These are phyloP conservation scores for Linderina pennispora DNA, from an alignment of 192 early-diverging fungal species.

Conservation along the genomic window DNA sequence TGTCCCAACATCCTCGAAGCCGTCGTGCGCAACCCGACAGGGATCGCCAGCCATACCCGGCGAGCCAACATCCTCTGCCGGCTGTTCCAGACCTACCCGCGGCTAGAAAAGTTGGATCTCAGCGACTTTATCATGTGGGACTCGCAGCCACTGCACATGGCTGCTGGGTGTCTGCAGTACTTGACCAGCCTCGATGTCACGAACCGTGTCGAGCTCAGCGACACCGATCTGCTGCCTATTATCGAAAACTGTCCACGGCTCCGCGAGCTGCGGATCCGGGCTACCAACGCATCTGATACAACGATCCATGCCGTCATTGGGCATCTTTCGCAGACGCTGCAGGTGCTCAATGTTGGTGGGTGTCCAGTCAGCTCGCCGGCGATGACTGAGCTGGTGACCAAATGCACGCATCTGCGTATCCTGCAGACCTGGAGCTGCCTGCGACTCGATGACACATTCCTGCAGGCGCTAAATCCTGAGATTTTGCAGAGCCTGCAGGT, in stretches of 20 bases:
- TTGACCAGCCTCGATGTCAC: constrained; percentile 42
- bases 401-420: constrained; percentile 25
- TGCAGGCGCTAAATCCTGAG: constrained; percentile 30
- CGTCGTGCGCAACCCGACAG: constrained; percentile 33
- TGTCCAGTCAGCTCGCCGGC: constrained; percentile 42
- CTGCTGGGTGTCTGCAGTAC: constrained; percentile 31
- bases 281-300: constrained; percentile 40
- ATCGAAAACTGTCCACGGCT: constrained; percentile 36
- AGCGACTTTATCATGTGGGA: constrained; percentile 53
- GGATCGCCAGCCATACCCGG: constrained; percentile 42
- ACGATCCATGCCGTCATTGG: constrained; percentile 31
- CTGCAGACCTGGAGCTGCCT: constrained; percentile 45
- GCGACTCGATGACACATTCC: constrained; percentile 36
- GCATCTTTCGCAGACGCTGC: constrained; percentile 29
- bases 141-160: constrained; percentile 36
- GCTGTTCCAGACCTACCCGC: constrained; percentile 42
- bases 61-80: constrained; percentile 30
- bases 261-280: constrained; percentile 32
- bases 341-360: constrained; percentile 42
- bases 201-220: constrained; percentile 43
- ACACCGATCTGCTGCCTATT: constrained; percentile 39
- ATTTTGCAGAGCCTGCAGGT: constrained; percentile 33
- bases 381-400: constrained; percentile 39
- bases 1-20: constrained; percentile 39
- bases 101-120: constrained; percentile 39